Percentiles rank a stretch among this genome's conserved stretches.
Evolutionary conservation across 148 eudicot genomes (phyloP).

Genomic region (Gaultheria prostrata): DNA sequence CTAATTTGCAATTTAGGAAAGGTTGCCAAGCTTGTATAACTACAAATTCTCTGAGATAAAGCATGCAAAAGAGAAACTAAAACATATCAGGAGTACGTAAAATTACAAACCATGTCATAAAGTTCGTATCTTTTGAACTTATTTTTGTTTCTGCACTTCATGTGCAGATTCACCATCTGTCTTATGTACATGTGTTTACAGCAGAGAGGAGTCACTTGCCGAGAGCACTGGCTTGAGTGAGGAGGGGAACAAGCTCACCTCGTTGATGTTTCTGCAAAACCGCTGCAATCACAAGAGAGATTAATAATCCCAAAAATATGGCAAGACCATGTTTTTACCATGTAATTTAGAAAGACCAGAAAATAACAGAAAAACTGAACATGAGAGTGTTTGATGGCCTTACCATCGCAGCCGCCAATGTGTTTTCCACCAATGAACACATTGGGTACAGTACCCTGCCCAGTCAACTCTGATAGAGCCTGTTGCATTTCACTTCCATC

Average conservation of each 20-base stretch:
- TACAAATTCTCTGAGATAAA: not conserved
- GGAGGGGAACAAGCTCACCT: slow-evolving; percentile 66
- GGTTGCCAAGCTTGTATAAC: not conserved
- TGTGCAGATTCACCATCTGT: not conserved
- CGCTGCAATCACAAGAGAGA: slow-evolving; percentile 34
- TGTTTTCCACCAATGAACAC: slow-evolving; percentile 80
- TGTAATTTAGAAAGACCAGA: not conserved
- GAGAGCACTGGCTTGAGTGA: slow-evolving; percentile 52
- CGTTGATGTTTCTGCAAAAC: slow-evolving; percentile 44
- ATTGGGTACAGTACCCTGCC: slow-evolving; percentile 81
- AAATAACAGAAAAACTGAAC: not conserved
- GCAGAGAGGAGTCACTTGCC: slow-evolving; percentile 25
- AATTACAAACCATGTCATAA: not conserved
- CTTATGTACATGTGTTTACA: not conserved
- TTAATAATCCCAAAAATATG: not conserved
- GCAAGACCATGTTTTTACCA: not conserved
- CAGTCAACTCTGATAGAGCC: slow-evolving; percentile 70
- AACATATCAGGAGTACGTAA: not conserved
- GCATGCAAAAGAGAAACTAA: not conserved
- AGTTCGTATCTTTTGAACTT: not conserved
- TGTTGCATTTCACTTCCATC: slow-evolving; percentile 71
- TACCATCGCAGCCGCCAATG: slow-evolving; percentile 71
- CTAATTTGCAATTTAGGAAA: not conserved
- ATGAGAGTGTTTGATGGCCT: slow-evolving; percentile 16
- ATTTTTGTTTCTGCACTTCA: not conserved